Evolutionary conservation across 148 eudicot species (phyloP).

Genomic region (Spergularia marina): DNA sequence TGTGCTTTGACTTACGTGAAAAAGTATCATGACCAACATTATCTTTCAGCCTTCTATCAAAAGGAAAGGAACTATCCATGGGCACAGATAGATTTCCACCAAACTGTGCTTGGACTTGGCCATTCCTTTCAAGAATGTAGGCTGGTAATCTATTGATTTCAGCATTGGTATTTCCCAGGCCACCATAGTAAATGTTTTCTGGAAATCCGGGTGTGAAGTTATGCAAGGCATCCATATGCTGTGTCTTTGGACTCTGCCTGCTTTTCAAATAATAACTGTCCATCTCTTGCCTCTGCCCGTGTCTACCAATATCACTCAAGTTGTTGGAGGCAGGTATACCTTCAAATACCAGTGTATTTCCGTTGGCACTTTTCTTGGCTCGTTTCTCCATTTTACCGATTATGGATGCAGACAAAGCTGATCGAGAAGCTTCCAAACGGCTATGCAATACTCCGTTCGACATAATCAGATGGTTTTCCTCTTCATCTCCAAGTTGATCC

Average conservation of each 20-base stretch:
- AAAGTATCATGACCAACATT: conserved; percentile 39
- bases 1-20: conserved; percentile 36
- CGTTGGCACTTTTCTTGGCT: conserved; percentile 38
- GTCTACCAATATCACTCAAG: conserved; percentile 35
- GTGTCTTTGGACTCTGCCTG: conserved; percentile 50
- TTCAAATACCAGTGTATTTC: conserved; percentile 29
- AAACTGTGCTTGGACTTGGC: conserved; percentile 40
- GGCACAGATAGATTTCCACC: conserved; percentile 37
- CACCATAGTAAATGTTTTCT: conserved; percentile 33
- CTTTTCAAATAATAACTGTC: conserved; percentile 33
- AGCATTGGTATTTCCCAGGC: conserved; percentile 30
- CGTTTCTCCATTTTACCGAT: conserved; percentile 42
- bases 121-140: conserved; percentile 41
- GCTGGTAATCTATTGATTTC: conserved; percentile 31
- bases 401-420: conserved; percentile 31
- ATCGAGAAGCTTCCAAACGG: conserved; percentile 29
- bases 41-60: conserved; percentile 51
- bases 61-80: conserved; percentile 32
- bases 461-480: conserved; percentile 67
- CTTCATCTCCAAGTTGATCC: conserved; percentile 53
- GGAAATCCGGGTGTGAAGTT: conserved; percentile 28
- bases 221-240: conserved; percentile 32
- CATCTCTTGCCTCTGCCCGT: conserved; percentile 30
- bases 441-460: conserved; percentile 58
- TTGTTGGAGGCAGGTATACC: conserved; percentile 39